phyloP scores from a whole-genome alignment of 2,329 filamentous ascomycete species.

The Venturia aucupariae region DNA sequence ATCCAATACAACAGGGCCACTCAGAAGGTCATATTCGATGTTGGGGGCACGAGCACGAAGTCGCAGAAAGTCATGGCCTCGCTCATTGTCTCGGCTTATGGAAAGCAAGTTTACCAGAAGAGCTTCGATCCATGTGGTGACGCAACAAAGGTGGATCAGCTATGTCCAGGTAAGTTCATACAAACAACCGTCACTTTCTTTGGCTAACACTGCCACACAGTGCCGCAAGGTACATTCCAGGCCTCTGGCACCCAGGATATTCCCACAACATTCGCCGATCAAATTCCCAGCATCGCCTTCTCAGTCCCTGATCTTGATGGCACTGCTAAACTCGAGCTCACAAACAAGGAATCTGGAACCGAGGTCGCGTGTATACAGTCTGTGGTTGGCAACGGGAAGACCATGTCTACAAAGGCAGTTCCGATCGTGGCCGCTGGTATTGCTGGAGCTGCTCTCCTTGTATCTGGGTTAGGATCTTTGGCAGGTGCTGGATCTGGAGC shows the following conservation, averaged over 20 bases:
- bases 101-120: conserved; percentile 67
- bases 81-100: conserved; percentile 75
- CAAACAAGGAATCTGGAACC: conserved; percentile 44
- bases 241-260: conserved; percentile 65
- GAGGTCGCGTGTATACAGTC: conserved; percentile 75
- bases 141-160: conserved; percentile 55
- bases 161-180: conserved; percentile 64
- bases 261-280: conserved; percentile 57
- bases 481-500: conserved; percentile 39
- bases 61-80: conserved; percentile 71
- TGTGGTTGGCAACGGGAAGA: conserved; percentile 78
- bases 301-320: conserved; percentile 84
- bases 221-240: conserved; percentile 65
- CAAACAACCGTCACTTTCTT: neutral
- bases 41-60: conserved; percentile 64
- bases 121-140: conserved; percentile 73
- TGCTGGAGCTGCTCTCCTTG: conserved; percentile 69
- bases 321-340: conserved; percentile 68
- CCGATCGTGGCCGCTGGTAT: conserved; percentile 78
- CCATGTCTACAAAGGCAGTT: conserved; percentile 63
- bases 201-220: conserved; percentile 30
- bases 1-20: conserved; percentile 70
- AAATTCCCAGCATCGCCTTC: conserved; percentile 86
- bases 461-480: conserved; percentile 63
- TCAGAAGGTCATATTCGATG: conserved; percentile 68